Percentiles rank a stretch among this genome's conserved stretches.
Conservation (phyloP, 202 grass and related monocot genomes). For the Panicum hallii region DNA sequence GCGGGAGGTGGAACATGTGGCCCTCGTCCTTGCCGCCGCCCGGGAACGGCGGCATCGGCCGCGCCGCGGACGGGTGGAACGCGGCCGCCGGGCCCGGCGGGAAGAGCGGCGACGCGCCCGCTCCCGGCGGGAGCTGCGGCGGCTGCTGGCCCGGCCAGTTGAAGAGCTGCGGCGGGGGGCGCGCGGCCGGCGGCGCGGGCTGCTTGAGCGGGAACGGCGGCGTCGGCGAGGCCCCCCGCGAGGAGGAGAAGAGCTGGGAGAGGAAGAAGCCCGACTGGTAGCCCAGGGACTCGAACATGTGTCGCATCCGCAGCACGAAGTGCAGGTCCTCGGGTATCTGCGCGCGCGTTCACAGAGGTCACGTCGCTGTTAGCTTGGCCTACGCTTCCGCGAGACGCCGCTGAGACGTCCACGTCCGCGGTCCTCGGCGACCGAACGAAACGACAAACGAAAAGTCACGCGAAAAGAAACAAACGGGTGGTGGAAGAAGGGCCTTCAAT, state of each 20-base stretch:
- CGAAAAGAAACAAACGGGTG: not conserved
- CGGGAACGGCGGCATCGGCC: conserved; percentile 48
- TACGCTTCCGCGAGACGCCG: conserved; percentile 27
- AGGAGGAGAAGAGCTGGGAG: conserved; percentile 95
- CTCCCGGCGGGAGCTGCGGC: conserved; percentile 46
- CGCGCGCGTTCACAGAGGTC: not conserved
- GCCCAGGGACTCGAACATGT: conserved; percentile 97
- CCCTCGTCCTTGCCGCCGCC: conserved; percentile 48
- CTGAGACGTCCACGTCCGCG: conserved; percentile 44
- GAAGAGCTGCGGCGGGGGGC: conserved; percentile 58
- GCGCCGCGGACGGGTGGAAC: conserved; percentile 47
- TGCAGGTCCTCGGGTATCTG: conserved; percentile 98
- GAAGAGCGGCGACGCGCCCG: conserved; percentile 50
- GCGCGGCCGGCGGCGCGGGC: conserved; percentile 36
- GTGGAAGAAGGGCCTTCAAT: not conserved
- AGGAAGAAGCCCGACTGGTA: conserved; percentile 98
- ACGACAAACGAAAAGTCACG: conserved; percentile 44
- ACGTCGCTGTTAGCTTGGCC: conserved; percentile 18
- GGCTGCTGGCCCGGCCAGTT: conserved; percentile 52
- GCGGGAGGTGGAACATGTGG: conserved; percentile 65
- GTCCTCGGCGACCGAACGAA: conserved; percentile 40
- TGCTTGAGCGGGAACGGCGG: conserved; percentile 65
- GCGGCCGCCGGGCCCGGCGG: conserved; percentile 40
- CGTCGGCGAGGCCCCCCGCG: conserved; percentile 57
- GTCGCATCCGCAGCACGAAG: conserved; percentile 95